A percentile compares a stretch with the other conserved stretches of the same genome.
Conservation (phyloP, 2,329 filamentous ascomycete genomes). For the Pseudohalonectria lignicola region DNA sequence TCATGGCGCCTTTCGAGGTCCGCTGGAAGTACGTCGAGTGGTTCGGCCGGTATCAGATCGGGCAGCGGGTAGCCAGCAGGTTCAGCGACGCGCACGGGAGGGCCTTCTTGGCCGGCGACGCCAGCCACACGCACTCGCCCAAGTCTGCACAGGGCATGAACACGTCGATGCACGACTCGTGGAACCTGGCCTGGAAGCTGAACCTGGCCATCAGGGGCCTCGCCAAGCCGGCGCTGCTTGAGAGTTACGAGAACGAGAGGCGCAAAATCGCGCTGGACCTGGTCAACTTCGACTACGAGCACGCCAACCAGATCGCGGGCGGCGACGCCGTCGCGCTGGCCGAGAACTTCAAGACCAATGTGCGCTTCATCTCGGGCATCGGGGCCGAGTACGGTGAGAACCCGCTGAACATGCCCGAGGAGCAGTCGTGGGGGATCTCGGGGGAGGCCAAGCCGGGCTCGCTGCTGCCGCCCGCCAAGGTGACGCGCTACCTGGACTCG, state of each 20-base stretch:
- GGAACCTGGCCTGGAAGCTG: conserved; percentile 52
- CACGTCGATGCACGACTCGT: conserved; percentile 49
- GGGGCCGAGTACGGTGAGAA: conserved; percentile 48
- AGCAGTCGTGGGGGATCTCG: conserved; percentile 25
- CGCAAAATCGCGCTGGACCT: conserved; percentile 49
- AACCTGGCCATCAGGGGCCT: conserved; percentile 43
- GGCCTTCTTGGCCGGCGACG: conserved; percentile 53
- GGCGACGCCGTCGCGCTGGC: conserved; percentile 48
- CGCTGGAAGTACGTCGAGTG: conserved; percentile 52
- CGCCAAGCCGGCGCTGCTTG: conserved; percentile 40
- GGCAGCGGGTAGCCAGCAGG: conserved; percentile 58
- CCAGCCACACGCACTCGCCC: conserved; percentile 55
- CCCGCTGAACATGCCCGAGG: conserved; percentile 32
- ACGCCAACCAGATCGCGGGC: conserved; percentile 32
- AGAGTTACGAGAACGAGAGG: conserved; percentile 53
- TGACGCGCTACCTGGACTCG: conserved; percentile 64
- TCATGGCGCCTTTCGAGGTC: conserved; percentile 46
- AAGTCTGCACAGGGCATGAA: conserved; percentile 58
- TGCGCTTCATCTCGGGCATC: conserved; percentile 57
- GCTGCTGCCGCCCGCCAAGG: conserved; percentile 55
- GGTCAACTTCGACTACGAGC: conserved; percentile 44
- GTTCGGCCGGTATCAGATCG: conserved; percentile 64
- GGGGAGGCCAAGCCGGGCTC: conserved; percentile 42
- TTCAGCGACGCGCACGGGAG: conserved; percentile 52
- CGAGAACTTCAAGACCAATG: conserved; percentile 54